These are phyloP conservation scores for Cercospora berteroae DNA, from an alignment of 2,329 filamentous ascomycete species.

Conservation along the genomic window DNA sequence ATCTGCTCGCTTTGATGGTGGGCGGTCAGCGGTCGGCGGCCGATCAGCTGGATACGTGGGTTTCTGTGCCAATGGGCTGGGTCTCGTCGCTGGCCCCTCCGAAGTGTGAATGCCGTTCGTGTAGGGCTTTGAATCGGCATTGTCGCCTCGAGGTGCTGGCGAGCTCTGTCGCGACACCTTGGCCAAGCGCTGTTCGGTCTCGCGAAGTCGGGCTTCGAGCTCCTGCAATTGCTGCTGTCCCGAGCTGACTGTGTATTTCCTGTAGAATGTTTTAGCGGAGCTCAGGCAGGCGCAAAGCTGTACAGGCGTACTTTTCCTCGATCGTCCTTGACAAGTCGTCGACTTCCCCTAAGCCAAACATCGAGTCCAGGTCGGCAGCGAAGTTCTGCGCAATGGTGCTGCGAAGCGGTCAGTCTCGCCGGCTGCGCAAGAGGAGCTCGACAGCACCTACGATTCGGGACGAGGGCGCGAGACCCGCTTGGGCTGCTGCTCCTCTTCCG, in stretches of 20 bases:
- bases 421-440: neutral
- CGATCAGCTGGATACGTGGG: constrained; percentile 28
- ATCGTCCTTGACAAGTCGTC: constrained; percentile 72
- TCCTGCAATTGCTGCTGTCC: constrained; percentile 79
- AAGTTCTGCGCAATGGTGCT: constrained; percentile 88
- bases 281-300: neutral
- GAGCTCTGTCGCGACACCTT: constrained; percentile 34
- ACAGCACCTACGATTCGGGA: constrained; percentile 31
- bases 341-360: constrained; percentile 81
- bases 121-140: constrained; percentile 25
- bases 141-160: constrained; percentile 26
- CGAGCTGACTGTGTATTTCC: constrained; percentile 73
- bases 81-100: constrained; percentile 17
- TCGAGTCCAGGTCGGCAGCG: constrained; percentile 78
- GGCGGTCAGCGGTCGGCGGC: constrained; percentile 29
- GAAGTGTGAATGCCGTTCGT: constrained; percentile 23
- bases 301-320: constrained; percentile 66
- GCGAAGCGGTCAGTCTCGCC: constrained; percentile 18
- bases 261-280: constrained; percentile 40
- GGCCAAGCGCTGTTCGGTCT: constrained; percentile 74
- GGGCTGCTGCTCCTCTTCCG: constrained; percentile 13
- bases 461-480: constrained; percentile 16
- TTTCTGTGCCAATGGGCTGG: constrained; percentile 29
- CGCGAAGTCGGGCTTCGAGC: constrained; percentile 77
- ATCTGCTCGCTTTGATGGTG: constrained; percentile 25